These are phyloP conservation scores for Teratosphaeria zuluensis DNA, from an alignment of 2,329 filamentous ascomycete genomes.

Conservation along the genomic window DNA sequence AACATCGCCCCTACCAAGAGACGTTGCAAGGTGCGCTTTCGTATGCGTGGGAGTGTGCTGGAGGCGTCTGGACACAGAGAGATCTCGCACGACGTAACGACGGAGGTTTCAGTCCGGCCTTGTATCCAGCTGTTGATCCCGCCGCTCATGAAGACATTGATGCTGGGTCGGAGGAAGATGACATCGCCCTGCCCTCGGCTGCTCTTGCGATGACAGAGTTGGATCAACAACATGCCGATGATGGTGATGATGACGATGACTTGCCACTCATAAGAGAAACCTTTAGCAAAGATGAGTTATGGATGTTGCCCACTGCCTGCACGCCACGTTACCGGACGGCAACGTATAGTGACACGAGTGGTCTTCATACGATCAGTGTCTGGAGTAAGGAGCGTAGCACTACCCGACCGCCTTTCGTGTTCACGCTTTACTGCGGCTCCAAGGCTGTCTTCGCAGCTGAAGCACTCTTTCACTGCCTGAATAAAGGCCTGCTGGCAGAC, in stretches of 20 bases:
- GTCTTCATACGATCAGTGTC: not conserved
- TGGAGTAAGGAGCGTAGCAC: not conserved
- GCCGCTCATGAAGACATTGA: not conserved
- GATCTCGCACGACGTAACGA: not conserved
- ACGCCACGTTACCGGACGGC: not conserved
- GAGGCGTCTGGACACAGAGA: not conserved
- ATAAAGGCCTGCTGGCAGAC: not conserved
- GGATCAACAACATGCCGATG: not conserved
- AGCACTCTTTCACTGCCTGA: not conserved
- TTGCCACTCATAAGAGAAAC: not conserved
- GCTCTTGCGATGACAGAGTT: not conserved
- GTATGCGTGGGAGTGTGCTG: not conserved
- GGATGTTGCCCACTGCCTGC: not conserved
- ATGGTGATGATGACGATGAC: not conserved
- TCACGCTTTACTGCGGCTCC: not conserved
- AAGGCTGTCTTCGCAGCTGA: not conserved
- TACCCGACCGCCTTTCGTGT: not conserved
- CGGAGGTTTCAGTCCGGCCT: not conserved
- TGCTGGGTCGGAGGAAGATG: not conserved
- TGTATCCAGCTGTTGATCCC: not conserved
- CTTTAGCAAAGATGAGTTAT: not conserved
- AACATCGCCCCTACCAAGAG: not conserved
- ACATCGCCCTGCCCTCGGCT: not conserved
- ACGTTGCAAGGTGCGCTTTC: not conserved
- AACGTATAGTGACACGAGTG: not conserved